Evolutionary conservation across 257 asterid species (phyloP), one percentile per base, ranked within the genome.

Genomic region (Nicotiana sylvestris): DNA sequence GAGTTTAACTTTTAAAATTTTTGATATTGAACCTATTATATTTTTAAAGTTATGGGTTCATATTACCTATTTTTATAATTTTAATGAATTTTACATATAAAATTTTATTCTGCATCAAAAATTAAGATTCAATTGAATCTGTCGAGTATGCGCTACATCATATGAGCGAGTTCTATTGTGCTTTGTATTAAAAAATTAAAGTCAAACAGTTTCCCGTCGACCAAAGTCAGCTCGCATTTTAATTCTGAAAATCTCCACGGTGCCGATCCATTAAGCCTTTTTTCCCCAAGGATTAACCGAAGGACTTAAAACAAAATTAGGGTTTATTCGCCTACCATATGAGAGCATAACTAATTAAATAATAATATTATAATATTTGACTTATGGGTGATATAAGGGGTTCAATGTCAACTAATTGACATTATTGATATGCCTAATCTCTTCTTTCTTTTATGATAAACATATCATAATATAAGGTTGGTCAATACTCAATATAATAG

Each of bases 201-300:
- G n/a, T 49, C 58, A 69, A 69, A 37, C 2, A 27, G 8, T 64
- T 4, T 1, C 10, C 13, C n/a, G 1, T 72, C 60, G 21, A 43
- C 46, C 46, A 72, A 70, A 21, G 78, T 70, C 78, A 72, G 78
- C 78, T 43, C 3, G 21, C 6, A 72, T 43, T 72, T 72, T 72
- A 72, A 72, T 72, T 39, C 4, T 46, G 37, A 72, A 70, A 72
- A 43, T 70, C 58, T 43, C 3, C 9, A 43, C 5, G 1, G 60
- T 70, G 78, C 32, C 1, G 12, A 46, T 11, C 3, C 37, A 43
- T 43, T 70, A 72, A 72, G 37, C 61, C 25, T 11, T 21, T 66
- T 72, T 21, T 6, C 46, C 46, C 46, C 3, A 32, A 39, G 35
- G 9, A 46, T 6, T 72, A 72, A 72, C 46, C 35, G 2, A 25